Conservation (phyloP, 1,139 yeast genomes). For the Candida sp. region DNA sequence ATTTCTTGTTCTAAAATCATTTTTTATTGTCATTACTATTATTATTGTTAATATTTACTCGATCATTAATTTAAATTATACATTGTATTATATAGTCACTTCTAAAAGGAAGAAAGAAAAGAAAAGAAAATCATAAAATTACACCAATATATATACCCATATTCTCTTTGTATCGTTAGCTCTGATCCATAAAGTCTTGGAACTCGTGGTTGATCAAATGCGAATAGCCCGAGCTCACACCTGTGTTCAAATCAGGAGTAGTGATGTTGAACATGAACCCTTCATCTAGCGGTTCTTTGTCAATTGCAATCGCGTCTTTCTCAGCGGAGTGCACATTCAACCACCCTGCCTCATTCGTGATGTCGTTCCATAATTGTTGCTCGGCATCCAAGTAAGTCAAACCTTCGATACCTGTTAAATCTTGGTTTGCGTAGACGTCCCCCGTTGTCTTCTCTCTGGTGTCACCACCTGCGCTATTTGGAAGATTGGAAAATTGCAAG, state of each 20-base stretch:
- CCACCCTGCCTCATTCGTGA: slow-evolving; percentile 80
- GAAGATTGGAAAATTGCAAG: slow-evolving; percentile 19
- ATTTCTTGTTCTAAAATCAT: slow-evolving; percentile 6
- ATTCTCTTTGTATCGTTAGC: neutral
- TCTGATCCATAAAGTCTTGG: slow-evolving; percentile 35
- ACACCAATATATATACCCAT: neutral
- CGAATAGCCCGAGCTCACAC: slow-evolving; percentile 28
- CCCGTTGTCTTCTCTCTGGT: slow-evolving; percentile 14
- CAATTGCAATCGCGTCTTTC: neutral
- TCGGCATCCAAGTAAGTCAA: slow-evolving; percentile 53
- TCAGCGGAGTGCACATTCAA: slow-evolving; percentile 25
- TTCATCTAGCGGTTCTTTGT: slow-evolving; percentile 3
- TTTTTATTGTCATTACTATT: neutral
- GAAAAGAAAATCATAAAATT: neutral
- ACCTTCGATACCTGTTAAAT: slow-evolving; percentile 50
- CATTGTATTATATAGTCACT: slow-evolving; percentile 5
- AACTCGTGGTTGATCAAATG: slow-evolving; percentile 46
- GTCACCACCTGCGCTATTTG: neutral
- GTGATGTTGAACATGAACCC: slow-evolving; percentile 6
- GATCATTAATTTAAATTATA: neutral
- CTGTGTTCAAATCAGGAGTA: slow-evolving; percentile 5
- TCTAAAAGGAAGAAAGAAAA: slow-evolving; percentile 2
- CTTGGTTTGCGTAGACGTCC: slow-evolving; percentile 37
- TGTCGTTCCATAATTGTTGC: slow-evolving; percentile 74
- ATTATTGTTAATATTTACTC: neutral